Evolutionary conservation across 2,329 filamentous ascomycete genomes (phyloP).

Genomic region (Phyllosticta ampelicida): DNA sequence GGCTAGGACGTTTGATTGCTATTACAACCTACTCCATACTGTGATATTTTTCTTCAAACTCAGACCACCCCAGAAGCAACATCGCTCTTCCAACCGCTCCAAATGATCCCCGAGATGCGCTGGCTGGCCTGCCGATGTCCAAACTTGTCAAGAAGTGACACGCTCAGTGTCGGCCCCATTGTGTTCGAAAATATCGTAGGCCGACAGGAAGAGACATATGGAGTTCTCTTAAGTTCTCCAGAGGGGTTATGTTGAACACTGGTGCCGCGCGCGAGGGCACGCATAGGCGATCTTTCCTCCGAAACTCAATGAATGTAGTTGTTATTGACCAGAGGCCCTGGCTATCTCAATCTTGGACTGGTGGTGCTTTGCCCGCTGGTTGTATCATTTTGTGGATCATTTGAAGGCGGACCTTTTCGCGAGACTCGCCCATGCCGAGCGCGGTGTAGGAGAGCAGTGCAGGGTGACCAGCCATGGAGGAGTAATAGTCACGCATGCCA

Average conservation of each 20-base stretch:
- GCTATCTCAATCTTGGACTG: constrained; percentile 4
- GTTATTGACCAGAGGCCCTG: background rate
- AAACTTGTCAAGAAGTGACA: background rate
- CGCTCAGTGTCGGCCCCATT: too few relatives aligned
- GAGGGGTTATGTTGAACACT: too few relatives aligned
- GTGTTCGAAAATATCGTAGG: too few relatives aligned
- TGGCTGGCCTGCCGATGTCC: background rate
- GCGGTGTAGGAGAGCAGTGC: constrained; percentile 81
- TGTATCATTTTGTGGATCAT: constrained; percentile 67
- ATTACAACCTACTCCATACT: background rate
- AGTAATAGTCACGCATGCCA: constrained; percentile 85
- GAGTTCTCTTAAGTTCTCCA: too few relatives aligned
- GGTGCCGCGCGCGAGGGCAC: background rate
- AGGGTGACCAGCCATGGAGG: constrained; percentile 81
- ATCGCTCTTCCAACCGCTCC: background rate
- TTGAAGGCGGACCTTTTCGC: constrained; percentile 66
- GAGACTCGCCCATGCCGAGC: constrained; percentile 75
- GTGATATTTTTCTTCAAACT: background rate
- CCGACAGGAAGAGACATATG: too few relatives aligned
- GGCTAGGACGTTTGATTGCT: background rate
- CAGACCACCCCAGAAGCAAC: background rate
- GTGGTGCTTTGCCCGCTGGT: constrained; percentile 53
- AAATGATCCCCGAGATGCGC: background rate
- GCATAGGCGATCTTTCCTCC: background rate
- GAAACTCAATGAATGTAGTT: background rate